Evolutionary conservation across 352 stramenopile genomes (phyloP).

Genomic region (Pythium grandisporangium): DNA sequence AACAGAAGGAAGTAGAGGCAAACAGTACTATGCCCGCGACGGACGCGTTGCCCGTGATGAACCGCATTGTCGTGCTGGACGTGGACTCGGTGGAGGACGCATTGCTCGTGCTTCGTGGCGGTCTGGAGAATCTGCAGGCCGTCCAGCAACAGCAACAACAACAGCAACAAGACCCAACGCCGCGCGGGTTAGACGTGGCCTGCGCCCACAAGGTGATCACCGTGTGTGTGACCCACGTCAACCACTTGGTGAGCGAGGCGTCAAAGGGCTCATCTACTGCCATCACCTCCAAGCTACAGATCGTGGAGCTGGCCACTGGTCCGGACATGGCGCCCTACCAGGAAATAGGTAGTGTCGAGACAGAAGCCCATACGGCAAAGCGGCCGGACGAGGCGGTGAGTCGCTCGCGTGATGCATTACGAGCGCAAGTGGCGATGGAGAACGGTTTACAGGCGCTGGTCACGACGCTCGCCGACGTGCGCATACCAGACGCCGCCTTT

Average conservation of each 20-base stretch:
- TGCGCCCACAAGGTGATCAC: slow-evolving; percentile 62
- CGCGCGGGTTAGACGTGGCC: slow-evolving; percentile 23
- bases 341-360: slow-evolving; percentile 8
- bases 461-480: slow-evolving; percentile 42
- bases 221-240: slow-evolving; percentile 47
- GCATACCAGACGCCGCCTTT: slow-evolving; percentile 30
- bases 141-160: too few relatives aligned
- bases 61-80: slow-evolving; percentile 55
- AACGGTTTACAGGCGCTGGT: slow-evolving; percentile 48
- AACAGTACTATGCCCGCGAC: slow-evolving; percentile 14
- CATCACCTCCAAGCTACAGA: slow-evolving; percentile 61
- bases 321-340: not conserved
- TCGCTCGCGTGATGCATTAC: too few relatives aligned
- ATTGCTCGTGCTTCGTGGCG: slow-evolving; percentile 42
- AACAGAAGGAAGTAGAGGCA: too few relatives aligned
- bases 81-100: slow-evolving; percentile 56
- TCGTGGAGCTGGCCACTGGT: slow-evolving; percentile 48
- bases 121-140: slow-evolving; percentile 30
- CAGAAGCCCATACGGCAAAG: too few relatives aligned
- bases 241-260: slow-evolving; percentile 26
- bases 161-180: slow-evolving; percentile 10
- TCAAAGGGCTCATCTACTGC: too few relatives aligned
- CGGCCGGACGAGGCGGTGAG: too few relatives aligned
- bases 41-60: slow-evolving; percentile 6
- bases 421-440: slow-evolving; percentile 43